Base-by-base conservation (phyloP, 2,329 filamentous ascomycete genomes). In the Aureobasidium sp. region DNA sequence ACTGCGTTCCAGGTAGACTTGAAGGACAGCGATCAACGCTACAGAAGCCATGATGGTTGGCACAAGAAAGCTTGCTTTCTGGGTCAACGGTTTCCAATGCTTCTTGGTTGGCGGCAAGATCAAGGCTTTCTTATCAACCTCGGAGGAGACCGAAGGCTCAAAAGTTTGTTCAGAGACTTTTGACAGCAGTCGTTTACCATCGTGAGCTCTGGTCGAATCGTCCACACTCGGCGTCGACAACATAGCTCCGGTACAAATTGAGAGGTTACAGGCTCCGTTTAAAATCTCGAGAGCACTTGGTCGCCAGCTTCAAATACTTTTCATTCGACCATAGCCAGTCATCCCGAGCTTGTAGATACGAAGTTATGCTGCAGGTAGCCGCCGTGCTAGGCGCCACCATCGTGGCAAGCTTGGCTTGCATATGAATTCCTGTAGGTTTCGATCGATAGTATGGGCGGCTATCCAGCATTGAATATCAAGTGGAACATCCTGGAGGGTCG, bases 1-100 rank as follows among this genome's bases (percentile, higher is more conserved):
- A 55, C 77, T 81, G 0, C 68, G 70, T 1, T 72, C 68, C 0
- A 80, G 74, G 0, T 85, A 66, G 0, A 75, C 65, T 61, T 83
- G 81, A 0, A 85, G 69, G 0, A 76, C 62, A 0, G 70, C 68
- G 0, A 81, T 78, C 0, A 85, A 64, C 0, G 60, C 41, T 61
- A 67, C 29, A 69, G 60, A 36, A 78, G 57, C 0, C 13, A 59
- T 5, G 5, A 59, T 49, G 8, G 42, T 59, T 5, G 55, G 45
- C 5, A 61, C 34, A 16, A 61, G 59, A 8, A 61, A 61, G 25
- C 32, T 48, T 36, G 32, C 25, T 36, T 54, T 39, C 16, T 61
- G 49, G 6, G 59, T 61, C 13, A 47, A 13, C 6, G 59, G 49
- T 16, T 48, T 48, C 49, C 59, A 54, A 8, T 42, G 41, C 30